A percentile compares a stretch with the other conserved stretches of the same genome.
phyloP scores from a whole-genome alignment of 441 rosid species.

The Lepidium campestre region DNA sequence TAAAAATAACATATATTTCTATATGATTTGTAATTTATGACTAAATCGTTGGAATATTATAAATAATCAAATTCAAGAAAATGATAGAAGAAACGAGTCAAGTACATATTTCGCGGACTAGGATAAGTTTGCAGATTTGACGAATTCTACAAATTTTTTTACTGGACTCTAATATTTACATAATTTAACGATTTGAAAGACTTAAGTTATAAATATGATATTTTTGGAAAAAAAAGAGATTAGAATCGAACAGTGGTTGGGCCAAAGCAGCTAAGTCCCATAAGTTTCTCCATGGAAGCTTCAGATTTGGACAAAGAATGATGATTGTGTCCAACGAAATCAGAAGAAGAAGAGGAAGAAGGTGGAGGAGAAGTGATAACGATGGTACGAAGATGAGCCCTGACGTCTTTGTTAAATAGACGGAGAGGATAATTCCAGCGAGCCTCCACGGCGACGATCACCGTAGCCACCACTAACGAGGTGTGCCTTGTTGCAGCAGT shows the following conservation, averaged over 20 bases:
- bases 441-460: constrained; percentile 17
- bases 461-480: constrained; percentile 21
- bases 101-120: too few species aligned
- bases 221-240: neutral
- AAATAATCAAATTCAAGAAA: neutral
- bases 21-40: neutral
- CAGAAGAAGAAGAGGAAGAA: constrained; percentile 8
- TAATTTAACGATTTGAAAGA: too few species aligned
- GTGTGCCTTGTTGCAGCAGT: constrained; percentile 7
- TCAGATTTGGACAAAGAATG: neutral
- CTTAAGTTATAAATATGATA: too few species aligned
- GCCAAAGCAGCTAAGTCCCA: constrained; percentile 20
- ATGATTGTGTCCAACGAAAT: neutral
- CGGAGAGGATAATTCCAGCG: constrained; percentile 25
- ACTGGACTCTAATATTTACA: too few species aligned
- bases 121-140: too few species aligned
- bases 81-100: neutral
- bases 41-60: neutral
- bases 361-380: constrained; percentile 3
- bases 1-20: too few species aligned
- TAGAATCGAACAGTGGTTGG: constrained; percentile 24
- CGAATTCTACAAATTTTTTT: too few species aligned
- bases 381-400: constrained; percentile 18
- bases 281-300: constrained; percentile 18
- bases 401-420: constrained; percentile 18